Conservation (phyloP, 202 grass and related monocot species). For the Panicum hallii region DNA sequence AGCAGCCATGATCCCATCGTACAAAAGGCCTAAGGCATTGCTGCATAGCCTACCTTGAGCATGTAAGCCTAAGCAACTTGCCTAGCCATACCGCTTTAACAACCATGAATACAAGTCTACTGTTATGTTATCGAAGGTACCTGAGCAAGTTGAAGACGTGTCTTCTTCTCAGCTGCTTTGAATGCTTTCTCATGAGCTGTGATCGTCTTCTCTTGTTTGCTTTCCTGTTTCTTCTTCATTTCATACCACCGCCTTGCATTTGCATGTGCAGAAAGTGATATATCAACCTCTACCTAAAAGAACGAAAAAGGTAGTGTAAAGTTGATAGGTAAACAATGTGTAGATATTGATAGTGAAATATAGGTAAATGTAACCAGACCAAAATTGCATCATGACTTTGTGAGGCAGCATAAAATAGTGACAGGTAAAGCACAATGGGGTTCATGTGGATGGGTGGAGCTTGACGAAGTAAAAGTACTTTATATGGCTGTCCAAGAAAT, state of each 20-base stretch:
- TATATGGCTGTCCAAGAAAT: background rate
- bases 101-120: conserved; percentile 8
- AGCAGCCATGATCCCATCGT: background rate
- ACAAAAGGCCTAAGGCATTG: background rate
- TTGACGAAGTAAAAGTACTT: conserved; percentile 9
- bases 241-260: conserved; percentile 97
- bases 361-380: conserved; percentile 33
- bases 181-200: conserved; percentile 95
- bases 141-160: conserved; percentile 92
- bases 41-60: background rate
- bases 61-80: background rate
- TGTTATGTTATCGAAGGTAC: conserved; percentile 42
- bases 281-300: conserved; percentile 89
- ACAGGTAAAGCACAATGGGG: conserved; percentile 2
- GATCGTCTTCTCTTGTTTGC: conserved; percentile 94
- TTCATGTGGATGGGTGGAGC: background rate
- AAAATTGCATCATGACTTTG: conserved; percentile 34
- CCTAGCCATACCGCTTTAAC: background rate
- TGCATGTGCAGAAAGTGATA: conserved; percentile 97
- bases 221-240: conserved; percentile 98
- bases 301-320: conserved; percentile 30
- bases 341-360: conserved; percentile 28
- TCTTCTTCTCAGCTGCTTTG: conserved; percentile 99
- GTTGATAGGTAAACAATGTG: conserved; percentile 12
- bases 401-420: conserved; percentile 13